Percentiles rank a stretch among this genome's conserved stretches.
phyloP scores from a whole-genome alignment of 1,284 basidiomycete genomes.

The Trametes pubescens region DNA sequence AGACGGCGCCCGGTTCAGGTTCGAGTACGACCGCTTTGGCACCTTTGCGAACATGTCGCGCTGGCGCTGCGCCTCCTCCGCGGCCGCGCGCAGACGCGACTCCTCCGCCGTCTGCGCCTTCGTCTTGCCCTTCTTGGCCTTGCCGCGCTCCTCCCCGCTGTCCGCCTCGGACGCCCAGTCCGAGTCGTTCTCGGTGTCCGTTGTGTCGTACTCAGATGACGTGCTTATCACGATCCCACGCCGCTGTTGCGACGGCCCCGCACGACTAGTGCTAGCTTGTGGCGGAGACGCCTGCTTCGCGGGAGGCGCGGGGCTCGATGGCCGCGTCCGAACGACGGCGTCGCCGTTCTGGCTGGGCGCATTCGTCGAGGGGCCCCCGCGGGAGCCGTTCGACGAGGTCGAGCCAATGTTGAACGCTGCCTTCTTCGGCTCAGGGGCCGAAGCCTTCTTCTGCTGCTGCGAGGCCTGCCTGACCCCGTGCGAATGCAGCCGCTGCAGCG shows the following conservation, averaged over 20 bases:
- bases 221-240: slow-evolving; percentile 44
- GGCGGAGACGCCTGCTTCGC: slow-evolving; percentile 7
- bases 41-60: slow-evolving; percentile 82
- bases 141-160: slow-evolving; percentile 44
- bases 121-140: slow-evolving; percentile 26
- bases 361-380: slow-evolving; percentile 28
- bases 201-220: slow-evolving; percentile 53
- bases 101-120: slow-evolving; percentile 43
- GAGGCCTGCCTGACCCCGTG: slow-evolving; percentile 26
- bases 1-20: slow-evolving; percentile 59
- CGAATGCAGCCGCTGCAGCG: slow-evolving; percentile 34
- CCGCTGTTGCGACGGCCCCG: slow-evolving; percentile 31
- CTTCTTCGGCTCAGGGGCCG: slow-evolving; percentile 42
- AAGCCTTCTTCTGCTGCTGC: slow-evolving; percentile 33
- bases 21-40: slow-evolving; percentile 70
- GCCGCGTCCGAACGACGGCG: slow-evolving; percentile 25
- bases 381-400: slow-evolving; percentile 58
- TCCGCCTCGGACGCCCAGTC: slow-evolving; percentile 63
- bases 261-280: slow-evolving; percentile 12
- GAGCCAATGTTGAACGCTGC: slow-evolving; percentile 66
- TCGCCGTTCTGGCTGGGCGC: slow-evolving; percentile 23
- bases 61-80: slow-evolving; percentile 72
- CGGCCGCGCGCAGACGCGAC: slow-evolving; percentile 51
- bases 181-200: slow-evolving; percentile 60
- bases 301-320: slow-evolving; percentile 18